Evolutionary conservation across 2,329 filamentous ascomycete genomes (phyloP).

Genomic region (Alternaria triticina): DNA sequence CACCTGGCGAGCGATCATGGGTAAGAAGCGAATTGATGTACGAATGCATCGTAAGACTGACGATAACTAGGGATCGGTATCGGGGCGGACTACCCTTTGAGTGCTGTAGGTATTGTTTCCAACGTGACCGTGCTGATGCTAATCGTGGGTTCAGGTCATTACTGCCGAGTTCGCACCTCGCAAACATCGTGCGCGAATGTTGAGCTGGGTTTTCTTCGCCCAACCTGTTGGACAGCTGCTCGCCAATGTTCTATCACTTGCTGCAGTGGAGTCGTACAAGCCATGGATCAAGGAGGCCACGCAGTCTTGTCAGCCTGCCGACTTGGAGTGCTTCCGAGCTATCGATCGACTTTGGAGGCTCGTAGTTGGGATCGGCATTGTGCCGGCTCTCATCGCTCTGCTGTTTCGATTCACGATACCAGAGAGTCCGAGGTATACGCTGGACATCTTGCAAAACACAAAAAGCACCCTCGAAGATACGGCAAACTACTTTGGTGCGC

Average conservation of each 20-base stretch:
- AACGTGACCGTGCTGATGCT: neutral
- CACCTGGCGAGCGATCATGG: conserved; percentile 50
- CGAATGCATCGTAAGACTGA: neutral
- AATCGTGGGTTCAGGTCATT: conserved; percentile 30
- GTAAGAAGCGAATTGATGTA: conserved; percentile 16
- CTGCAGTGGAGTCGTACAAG: conserved; percentile 34
- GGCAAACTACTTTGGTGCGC: conserved; percentile 38
- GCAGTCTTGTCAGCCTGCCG: conserved; percentile 22
- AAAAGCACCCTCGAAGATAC: conserved; percentile 43
- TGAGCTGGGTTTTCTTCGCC: conserved; percentile 52
- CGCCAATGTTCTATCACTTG: conserved; percentile 39
- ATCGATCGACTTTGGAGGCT: conserved; percentile 51
- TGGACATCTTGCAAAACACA: conserved; percentile 48
- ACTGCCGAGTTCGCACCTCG: conserved; percentile 49
- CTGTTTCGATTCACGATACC: conserved; percentile 51
- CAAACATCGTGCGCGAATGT: conserved; percentile 48
- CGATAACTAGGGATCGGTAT: conserved; percentile 40
- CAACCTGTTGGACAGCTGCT: conserved; percentile 51
- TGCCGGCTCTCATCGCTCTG: conserved; percentile 40
- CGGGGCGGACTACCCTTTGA: conserved; percentile 47
- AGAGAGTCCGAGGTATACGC: conserved; percentile 49
- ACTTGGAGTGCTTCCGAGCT: conserved; percentile 34
- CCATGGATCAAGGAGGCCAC: conserved; percentile 27
- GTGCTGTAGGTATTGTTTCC: conserved; percentile 27
- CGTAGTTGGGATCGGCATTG: conserved; percentile 49